Base-by-base conservation (phyloP, 2,329 filamentous ascomycete genomes). In the Sordariomycetes sp. region DNA sequence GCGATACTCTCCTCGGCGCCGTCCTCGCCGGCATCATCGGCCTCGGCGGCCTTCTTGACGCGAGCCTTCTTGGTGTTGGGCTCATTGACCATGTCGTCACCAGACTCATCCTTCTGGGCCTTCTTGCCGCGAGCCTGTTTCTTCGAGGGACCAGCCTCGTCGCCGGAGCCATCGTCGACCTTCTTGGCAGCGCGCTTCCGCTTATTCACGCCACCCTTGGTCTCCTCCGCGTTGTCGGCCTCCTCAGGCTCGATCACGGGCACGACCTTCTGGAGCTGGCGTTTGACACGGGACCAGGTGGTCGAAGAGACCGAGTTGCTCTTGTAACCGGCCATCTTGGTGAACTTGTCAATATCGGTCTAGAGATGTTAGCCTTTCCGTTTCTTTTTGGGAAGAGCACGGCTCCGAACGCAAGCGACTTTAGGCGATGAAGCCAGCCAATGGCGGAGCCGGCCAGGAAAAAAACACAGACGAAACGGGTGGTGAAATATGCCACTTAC, bases 201-300 rank as follows among this genome's bases (percentile, higher is more conserved):
- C 20, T 50, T 24, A 2, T 50, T 50, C 37, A 16, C 18, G 10
- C 22, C 43, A n/a, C 20, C 6, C 18, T 50, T 20, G 8, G 46
- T 4, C 11, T 51, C 54, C 18, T 1, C 16, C 12, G 22, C 25
- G 10, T 32, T 6, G 54, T 40, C 14, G 20, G 5, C 4, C 14
- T 14, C 35, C 12, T 51, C 40, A 16, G 28, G 28, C 28, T 32
- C 28, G 28, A 32, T 8, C 8, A n/a, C 54, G 16, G 25, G 24
- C 18, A 12, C 25, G 25, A 48, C 14, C 43, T 57, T 51, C 18
- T 24, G 46, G 18, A 51, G 24, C 12, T 32, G 40, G 10, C 54
- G 54, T 24, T 57, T 57, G 46, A 57, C 20, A 10, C 55, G 55
- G 12, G 46, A 57, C 55, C 46, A 57, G 55, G 48, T 25, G 10